Evolutionary conservation across 768 basidiomycete genomes (phyloP).

Genomic region (Trametes sanguinea): DNA sequence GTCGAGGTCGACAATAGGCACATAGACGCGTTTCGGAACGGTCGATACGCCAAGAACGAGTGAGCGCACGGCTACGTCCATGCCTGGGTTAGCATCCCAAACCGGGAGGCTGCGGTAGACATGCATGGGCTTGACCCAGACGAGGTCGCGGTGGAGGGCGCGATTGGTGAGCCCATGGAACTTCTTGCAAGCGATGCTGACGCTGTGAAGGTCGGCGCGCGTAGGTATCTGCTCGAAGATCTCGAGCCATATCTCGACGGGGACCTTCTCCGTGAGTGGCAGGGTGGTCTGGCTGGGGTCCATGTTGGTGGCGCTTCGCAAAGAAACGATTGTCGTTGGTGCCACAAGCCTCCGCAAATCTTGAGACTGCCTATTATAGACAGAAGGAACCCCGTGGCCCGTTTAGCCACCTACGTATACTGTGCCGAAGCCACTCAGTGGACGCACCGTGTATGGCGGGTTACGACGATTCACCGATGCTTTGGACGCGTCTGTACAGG

Average conservation of each 20-base stretch:
- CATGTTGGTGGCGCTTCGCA: neutral
- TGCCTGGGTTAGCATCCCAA: slow-evolving; percentile 20
- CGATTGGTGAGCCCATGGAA: slow-evolving; percentile 35
- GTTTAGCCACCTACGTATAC: too few relatives aligned
- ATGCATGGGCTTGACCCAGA: slow-evolving; percentile 36
- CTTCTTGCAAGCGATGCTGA: slow-evolving; percentile 35
- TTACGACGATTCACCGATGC: too few relatives aligned
- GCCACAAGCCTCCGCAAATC: neutral
- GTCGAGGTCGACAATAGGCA: slow-evolving; percentile 16
- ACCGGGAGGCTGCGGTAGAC: slow-evolving; percentile 31
- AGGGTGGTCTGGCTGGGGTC: neutral
- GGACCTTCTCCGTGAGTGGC: slow-evolving; percentile 26
- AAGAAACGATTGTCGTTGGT: neutral
- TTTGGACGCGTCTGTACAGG: too few relatives aligned
- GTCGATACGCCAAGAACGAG: slow-evolving; percentile 27
- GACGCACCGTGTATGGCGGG: too few relatives aligned
- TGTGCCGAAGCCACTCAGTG: too few relatives aligned
- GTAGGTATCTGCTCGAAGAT: slow-evolving; percentile 39
- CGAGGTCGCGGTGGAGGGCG: slow-evolving; percentile 37
- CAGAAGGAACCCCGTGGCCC: too few relatives aligned
- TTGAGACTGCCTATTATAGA: too few relatives aligned
- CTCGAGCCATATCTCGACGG: slow-evolving; percentile 42
- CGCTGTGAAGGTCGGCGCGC: slow-evolving; percentile 33
- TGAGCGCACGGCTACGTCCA: slow-evolving; percentile 21
- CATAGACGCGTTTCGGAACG: slow-evolving; percentile 7